phyloP scores from a whole-genome alignment of 2,329 filamentous ascomycete genomes.

The Chaetomiaceae sp. region DNA sequence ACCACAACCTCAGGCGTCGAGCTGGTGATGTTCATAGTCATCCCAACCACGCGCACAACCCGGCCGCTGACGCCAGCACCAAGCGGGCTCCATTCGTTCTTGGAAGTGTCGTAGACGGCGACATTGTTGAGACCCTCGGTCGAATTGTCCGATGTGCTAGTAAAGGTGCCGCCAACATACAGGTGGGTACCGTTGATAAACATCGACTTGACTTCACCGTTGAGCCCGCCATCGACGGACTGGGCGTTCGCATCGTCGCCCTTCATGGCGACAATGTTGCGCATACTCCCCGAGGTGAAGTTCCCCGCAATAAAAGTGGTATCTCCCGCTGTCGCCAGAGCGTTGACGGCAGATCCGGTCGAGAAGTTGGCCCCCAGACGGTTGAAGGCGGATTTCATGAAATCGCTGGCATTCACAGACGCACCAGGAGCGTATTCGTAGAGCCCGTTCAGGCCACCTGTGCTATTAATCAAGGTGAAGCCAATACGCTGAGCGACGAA shows the following conservation, averaged over 20 bases:
- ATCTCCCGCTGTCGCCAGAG: slow-evolving; percentile 61
- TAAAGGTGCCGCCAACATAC: slow-evolving; percentile 84
- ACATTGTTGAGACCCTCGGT: slow-evolving; percentile 67
- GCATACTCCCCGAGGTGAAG: slow-evolving; percentile 64
- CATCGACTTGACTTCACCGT: slow-evolving; percentile 71
- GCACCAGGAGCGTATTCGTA: slow-evolving; percentile 78
- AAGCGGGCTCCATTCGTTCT: slow-evolving; percentile 69
- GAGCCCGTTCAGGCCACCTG: slow-evolving; percentile 79
- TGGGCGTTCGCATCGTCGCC: slow-evolving; percentile 58
- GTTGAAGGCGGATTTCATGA: slow-evolving; percentile 71
- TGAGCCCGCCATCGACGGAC: slow-evolving; percentile 67
- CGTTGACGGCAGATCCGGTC: slow-evolving; percentile 61
- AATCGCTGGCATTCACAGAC: slow-evolving; percentile 55
- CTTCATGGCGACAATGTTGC: slow-evolving; percentile 74
- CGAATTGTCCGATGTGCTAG: slow-evolving; percentile 60
- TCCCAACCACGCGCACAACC: slow-evolving; percentile 69
- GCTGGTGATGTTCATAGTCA: slow-evolving; percentile 72
- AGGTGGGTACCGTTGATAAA: slow-evolving; percentile 61
- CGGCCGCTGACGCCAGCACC: slow-evolving; percentile 81
- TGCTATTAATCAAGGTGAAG: slow-evolving; percentile 69
- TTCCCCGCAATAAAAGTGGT: slow-evolving; percentile 77
- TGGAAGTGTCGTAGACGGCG: slow-evolving; percentile 67
- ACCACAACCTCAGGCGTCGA: slow-evolving; percentile 68
- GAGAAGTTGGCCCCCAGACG: slow-evolving; percentile 68
- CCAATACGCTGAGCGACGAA: slow-evolving; percentile 87